Conservation (phyloP, 164 flowering plant genomes). For the Magnolia sinica region DNA sequence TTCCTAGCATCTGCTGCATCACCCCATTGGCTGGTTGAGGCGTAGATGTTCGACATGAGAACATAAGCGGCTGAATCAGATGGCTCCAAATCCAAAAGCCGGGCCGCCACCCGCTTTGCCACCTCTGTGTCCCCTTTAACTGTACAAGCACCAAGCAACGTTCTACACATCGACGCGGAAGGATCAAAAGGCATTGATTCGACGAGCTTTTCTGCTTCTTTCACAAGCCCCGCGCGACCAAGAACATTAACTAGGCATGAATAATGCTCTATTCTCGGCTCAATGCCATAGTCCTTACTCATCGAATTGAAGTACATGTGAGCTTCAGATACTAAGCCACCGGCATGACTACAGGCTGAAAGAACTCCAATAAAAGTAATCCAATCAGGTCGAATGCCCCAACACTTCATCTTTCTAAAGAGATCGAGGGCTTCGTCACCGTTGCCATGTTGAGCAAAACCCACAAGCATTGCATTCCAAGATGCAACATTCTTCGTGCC, state of each 20-base stretch:
- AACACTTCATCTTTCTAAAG: slow-evolving; percentile 34
- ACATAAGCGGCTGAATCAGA: slow-evolving; percentile 52
- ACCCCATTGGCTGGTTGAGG: slow-evolving; percentile 46
- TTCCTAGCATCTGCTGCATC: slow-evolving; percentile 44
- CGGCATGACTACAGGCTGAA: slow-evolving; percentile 62
- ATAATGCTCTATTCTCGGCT: slow-evolving; percentile 58
- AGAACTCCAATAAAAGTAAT: slow-evolving; percentile 65
- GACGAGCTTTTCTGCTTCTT: slow-evolving; percentile 49
- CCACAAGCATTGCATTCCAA: slow-evolving; percentile 65
- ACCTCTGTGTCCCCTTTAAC: slow-evolving; percentile 37
- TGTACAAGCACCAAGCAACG: slow-evolving; percentile 62
- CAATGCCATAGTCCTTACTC: slow-evolving; percentile 34
- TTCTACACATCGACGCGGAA: slow-evolving; percentile 49
- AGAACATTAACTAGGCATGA: slow-evolving; percentile 64
- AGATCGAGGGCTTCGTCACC: slow-evolving; percentile 48
- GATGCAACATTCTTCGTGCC: slow-evolving; percentile 28
- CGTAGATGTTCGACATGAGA: slow-evolving; percentile 60
- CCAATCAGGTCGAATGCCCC: slow-evolving; percentile 44
- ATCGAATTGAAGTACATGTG: slow-evolving; percentile 36
- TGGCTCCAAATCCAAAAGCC: slow-evolving; percentile 49
- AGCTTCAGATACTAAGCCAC: slow-evolving; percentile 53
- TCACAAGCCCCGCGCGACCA: slow-evolving; percentile 59
- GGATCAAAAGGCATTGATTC: slow-evolving; percentile 44
- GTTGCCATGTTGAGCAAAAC: slow-evolving; percentile 60
- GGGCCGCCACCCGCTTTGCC: slow-evolving; percentile 38